Conservation (phyloP, 2,329 filamentous ascomycete species). For the Aspergillus sp. region DNA sequence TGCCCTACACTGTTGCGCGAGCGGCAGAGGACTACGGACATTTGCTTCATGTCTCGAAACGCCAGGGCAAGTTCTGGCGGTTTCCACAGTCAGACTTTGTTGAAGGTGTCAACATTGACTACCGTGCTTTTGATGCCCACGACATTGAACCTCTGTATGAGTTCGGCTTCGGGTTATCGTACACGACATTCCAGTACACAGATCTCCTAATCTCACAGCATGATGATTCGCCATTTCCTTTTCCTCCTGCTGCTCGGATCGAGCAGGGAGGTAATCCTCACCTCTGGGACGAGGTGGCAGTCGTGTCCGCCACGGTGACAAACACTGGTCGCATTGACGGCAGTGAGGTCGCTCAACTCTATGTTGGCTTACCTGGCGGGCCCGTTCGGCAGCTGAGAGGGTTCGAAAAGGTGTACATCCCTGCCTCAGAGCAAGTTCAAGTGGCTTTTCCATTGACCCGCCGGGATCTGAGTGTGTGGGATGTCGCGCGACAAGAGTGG, state of each 20-base stretch:
- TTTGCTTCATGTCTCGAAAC: constrained; percentile 16
- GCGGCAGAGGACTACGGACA: constrained; percentile 54
- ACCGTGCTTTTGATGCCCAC: constrained; percentile 51
- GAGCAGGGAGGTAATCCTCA: background rate
- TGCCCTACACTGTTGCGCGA: constrained; percentile 63
- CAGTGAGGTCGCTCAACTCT: background rate
- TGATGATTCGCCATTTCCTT: background rate
- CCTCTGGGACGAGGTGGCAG: background rate
- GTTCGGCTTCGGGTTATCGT: constrained; percentile 39
- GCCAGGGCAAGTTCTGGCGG: constrained; percentile 15
- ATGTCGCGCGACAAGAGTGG: constrained; percentile 34
- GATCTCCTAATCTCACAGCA: constrained; percentile 7
- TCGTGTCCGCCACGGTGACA: background rate
- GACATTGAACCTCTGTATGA: constrained; percentile 38
- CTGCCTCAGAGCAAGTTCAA: constrained; percentile 37
- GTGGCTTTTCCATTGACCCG: constrained; percentile 48
- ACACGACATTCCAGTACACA: constrained; percentile 27
- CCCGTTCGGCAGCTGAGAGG: constrained; percentile 45
- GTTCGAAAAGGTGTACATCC: constrained; percentile 52
- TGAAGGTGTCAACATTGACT: constrained; percentile 56
- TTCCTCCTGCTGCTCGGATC: background rate
- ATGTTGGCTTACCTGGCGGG: constrained; percentile 26
- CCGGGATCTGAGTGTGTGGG: constrained; percentile 38
- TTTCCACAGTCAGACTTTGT: constrained; percentile 43
- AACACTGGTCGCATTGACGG: background rate